Percentiles rank a stretch among this genome's conserved stretches.
Conservation (phyloP, 75 land plant species). For the Sequoia sempervirens region DNA sequence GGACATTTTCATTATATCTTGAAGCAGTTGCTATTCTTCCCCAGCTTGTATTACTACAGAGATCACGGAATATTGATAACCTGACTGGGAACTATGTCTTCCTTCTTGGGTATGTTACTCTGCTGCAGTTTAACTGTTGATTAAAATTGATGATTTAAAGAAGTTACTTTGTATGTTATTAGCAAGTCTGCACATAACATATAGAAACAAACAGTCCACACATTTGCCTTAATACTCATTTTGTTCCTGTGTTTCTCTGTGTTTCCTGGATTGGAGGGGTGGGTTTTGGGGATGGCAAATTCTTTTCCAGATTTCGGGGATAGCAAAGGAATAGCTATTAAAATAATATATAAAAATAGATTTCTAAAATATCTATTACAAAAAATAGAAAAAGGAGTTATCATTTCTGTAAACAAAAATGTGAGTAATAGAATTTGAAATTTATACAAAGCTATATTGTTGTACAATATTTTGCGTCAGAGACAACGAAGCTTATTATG, state of each 20-base stretch:
- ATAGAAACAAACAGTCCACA: not conserved
- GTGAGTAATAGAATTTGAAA: no score
- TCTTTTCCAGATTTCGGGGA: no score
- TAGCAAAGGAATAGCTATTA: no score
- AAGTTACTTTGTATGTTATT: not conserved
- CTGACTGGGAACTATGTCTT: constrained; percentile 86
- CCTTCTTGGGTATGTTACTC: constrained; percentile 52
- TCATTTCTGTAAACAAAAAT: no score
- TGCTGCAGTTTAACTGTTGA: not conserved
- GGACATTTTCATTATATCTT: constrained; percentile 83
- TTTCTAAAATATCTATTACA: no score
- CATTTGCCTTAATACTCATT: not conserved
- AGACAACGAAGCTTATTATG: no score
- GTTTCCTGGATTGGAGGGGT: no score
- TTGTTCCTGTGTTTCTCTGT: not conserved
- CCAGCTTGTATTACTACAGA: constrained; percentile 75
- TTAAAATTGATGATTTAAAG: not conserved
- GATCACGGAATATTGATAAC: constrained; percentile 78
- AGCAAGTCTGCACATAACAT: not conserved
- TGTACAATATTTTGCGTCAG: no score
- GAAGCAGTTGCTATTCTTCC: constrained; percentile 89
- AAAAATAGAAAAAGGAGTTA: no score
- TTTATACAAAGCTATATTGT: no score
- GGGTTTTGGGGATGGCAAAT: no score
- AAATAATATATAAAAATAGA: no score